Conservation (phyloP, 768 basidiomycete genomes). For the Boletus rufocinnamomeus region DNA sequence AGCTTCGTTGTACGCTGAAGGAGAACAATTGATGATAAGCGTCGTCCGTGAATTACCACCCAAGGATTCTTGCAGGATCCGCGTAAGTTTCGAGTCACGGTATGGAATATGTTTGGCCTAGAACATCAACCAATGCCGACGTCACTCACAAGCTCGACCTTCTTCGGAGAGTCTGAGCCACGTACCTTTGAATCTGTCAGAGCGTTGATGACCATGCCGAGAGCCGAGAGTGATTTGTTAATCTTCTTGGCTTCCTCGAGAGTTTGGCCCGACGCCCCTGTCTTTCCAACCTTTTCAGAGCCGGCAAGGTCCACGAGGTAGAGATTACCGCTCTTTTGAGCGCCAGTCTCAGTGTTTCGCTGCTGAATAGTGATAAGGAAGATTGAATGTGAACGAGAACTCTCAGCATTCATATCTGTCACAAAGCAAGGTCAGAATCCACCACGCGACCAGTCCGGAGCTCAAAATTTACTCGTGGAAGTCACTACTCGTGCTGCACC, state of each 20-base stretch:
- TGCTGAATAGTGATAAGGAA: slow-evolving; percentile 98
- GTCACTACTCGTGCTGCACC: slow-evolving; percentile 89
- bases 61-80: slow-evolving; percentile 97
- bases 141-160: slow-evolving; percentile 2
- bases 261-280: slow-evolving; percentile 97
- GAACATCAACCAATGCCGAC: slow-evolving; percentile 4
- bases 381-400: slow-evolving; percentile 98
- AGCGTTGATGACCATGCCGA: slow-evolving; percentile 99
- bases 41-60: slow-evolving; percentile 95
- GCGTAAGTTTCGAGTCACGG: slow-evolving; percentile 97
- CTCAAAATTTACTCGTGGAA: slow-evolving; percentile 76
- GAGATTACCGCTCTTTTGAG: slow-evolving; percentile 93
- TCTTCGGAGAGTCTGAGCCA: slow-evolving; percentile 2
- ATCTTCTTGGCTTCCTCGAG: slow-evolving; percentile 99
- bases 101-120: slow-evolving; percentile 97
- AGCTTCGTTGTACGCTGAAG: slow-evolving; percentile 94
- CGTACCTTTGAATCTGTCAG: slow-evolving; percentile 92
- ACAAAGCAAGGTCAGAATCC: slow-evolving; percentile 6
- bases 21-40: slow-evolving; percentile 99
- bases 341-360: slow-evolving; percentile 93
- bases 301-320: slow-evolving; percentile 98
- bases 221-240: slow-evolving; percentile 95
- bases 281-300: slow-evolving; percentile 99
- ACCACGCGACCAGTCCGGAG: not conserved
- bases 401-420: slow-evolving; percentile 99